Base-by-base conservation (phyloP, 345 rosid species). In the Syzygium aqueum region DNA sequence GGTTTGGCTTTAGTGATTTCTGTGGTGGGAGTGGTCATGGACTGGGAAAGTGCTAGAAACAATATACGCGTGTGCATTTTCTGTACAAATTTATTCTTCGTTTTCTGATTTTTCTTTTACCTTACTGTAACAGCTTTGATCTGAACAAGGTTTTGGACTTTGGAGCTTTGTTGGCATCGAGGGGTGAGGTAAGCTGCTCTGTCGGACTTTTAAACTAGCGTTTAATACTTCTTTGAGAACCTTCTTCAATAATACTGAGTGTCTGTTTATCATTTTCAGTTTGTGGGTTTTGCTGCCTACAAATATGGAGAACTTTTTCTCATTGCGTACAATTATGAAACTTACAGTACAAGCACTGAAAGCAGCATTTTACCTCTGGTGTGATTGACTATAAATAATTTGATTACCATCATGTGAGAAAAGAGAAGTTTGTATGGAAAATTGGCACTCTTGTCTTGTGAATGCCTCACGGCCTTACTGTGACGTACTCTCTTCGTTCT, bases 141-240 rank as follows among this genome's bases (percentile, higher is more conserved):
- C 94, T 97, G 87, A 94, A 90, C 89, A 97, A 96, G 91, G 99
- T 97, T 88, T 90, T 97, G 91, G 99, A 97, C 91, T 97, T 96
- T 92, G 99, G 99, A 87, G 97, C 98, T 86, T 89, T 97, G 86
- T 88, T 97, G 94, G 99, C 99, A 80, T 97, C 99, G 65, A 96
- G 98, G 52, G 99, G 99, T 88, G 98, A 97, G 99, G 99, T 97
- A 90, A 90, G 52, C 78, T 40, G 15, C 84, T 80, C 88, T 52
- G 13, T 51, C 19, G 59, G 85, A 84, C 59, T 30, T 84, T 28
- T 30, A 22, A 51, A 28, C 25, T 37, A 52, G 43, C 13, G 4
- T 21, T 84, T 56, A 67, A 53, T 84, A 11, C 59, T 53, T 53
- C 53, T 53, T 84, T 2, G 12, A 67, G 46, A 67, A 33, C 25